Evolutionary conservation across 768 basidiomycete genomes (phyloP), one percentile per base, ranked within the genome.

Genomic region (Imleria badia): DNA sequence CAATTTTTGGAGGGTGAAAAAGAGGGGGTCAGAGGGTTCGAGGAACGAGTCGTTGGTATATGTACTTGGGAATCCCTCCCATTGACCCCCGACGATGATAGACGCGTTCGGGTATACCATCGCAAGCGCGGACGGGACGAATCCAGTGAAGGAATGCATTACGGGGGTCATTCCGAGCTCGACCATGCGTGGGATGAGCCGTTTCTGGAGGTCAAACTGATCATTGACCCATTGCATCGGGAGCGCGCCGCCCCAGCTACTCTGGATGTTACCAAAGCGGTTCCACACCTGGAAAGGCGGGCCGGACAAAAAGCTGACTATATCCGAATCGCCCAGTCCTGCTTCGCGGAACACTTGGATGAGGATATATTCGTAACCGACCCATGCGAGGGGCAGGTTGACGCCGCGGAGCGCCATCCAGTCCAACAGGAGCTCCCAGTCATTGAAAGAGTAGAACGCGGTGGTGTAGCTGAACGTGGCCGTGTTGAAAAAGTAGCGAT

Each of bases 101-200:
- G 70, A 67, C 12, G 72, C 68, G 46, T 73, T 72, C 10, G 74
- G 72, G 43, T 71, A 70, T 20, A 70, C 36, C 12, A 40, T 48
- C 0, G 65, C 34, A 29, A 77, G 51, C 13, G 70, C 70, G 19
- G 45, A 63, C 2, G 76, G 76, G 20, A 76, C 72, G 53, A 77
- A 77, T 6, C 76, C 76, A 6, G 75, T 73, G 58, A 77, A 76
- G 2, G 75, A 66, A 6, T 75, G 75, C 42, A 77, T 64, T 10
- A 75, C 70, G 15, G 74, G 76, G 8, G 69, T 76, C 76, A 77
- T 77, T 6, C 75, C 75, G 19, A 76, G 70, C 55, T 73, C 75
- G 46, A 66, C 47, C 72, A 76, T 75, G 26, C 76, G 74, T 14
- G 60, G 54, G 19, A 77, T 44, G 51, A 76, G 65, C 50, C 66